Conservation (phyloP, 179 eudicot genomes). For the Carnegiea gigantea region DNA sequence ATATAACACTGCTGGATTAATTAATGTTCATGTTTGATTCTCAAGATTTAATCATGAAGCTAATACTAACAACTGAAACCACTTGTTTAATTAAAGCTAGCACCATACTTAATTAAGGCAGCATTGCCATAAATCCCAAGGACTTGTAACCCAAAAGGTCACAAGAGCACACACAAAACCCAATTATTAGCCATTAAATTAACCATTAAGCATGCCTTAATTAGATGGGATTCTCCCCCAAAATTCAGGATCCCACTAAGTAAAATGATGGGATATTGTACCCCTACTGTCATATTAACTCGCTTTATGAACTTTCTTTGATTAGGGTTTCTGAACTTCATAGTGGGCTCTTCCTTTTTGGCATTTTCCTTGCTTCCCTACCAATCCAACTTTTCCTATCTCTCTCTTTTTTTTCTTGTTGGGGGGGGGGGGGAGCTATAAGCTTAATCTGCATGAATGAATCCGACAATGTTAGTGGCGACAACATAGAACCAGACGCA, state of each 20-base stretch:
- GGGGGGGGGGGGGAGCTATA: no score
- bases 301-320: not conserved
- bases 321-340: not conserved
- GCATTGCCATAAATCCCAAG: constrained; percentile 2
- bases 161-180: constrained; percentile 15
- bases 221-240: constrained; percentile 5
- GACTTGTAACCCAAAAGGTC: not conserved
- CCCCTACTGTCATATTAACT: not conserved
- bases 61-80: not conserved
- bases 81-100: no score
- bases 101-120: not conserved
- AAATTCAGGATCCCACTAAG: constrained; percentile 35
- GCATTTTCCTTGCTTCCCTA: constrained; percentile 10
- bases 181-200: constrained; percentile 18
- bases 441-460: constrained; percentile 10
- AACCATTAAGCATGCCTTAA: constrained; percentile 6
- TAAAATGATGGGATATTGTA: no score
- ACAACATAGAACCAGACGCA: constrained; percentile 34
- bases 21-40: no score
- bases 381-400: no score
- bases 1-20: no score
- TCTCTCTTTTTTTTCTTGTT: no score
- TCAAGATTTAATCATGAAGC: no score
- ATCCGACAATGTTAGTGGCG: constrained; percentile 37
- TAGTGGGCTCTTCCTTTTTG: constrained; percentile 6